Conservation (phyloP, 2,329 filamentous ascomycete species). For the Paracamarosporium sp. region DNA sequence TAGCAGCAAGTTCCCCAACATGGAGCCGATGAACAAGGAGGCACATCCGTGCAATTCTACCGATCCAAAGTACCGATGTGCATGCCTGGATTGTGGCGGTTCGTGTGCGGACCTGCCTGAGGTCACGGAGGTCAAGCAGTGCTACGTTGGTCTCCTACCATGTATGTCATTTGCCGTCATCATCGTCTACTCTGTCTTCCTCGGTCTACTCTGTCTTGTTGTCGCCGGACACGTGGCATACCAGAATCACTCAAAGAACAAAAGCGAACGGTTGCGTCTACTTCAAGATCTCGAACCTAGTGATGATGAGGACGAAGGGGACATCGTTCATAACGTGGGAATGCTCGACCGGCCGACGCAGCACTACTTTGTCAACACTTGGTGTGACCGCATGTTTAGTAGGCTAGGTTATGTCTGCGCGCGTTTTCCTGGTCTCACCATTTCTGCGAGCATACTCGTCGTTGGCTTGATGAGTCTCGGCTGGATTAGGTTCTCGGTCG, state of each 20-base stretch:
- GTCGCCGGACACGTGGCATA: conserved; percentile 79
- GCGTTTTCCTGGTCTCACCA: conserved; percentile 83
- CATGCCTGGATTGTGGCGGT: conserved; percentile 89
- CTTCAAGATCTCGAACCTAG: conserved; percentile 83
- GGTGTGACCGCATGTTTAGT: conserved; percentile 81
- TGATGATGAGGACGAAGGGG: conserved; percentile 93
- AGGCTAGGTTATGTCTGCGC: conserved; percentile 81
- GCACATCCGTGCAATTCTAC: conserved; percentile 90
- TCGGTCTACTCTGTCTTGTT: conserved; percentile 70
- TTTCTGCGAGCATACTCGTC: conserved; percentile 74
- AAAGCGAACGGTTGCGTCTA: conserved; percentile 82
- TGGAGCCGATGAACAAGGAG: conserved; percentile 73
- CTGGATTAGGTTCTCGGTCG: conserved; percentile 87
- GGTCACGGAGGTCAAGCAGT: conserved; percentile 73
- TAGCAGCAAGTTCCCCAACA: conserved; percentile 68
- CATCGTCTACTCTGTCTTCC: conserved; percentile 78
- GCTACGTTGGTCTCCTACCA: conserved; percentile 85
- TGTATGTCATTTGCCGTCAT: conserved; percentile 94
- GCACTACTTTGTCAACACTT: conserved; percentile 83
- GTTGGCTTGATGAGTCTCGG: conserved; percentile 83
- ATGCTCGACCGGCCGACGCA: conserved; percentile 80
- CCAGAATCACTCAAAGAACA: conserved; percentile 73
- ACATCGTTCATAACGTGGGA: conserved; percentile 76
- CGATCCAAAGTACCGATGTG: conserved; percentile 84
- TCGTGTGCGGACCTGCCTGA: conserved; percentile 84